Base-by-base conservation (phyloP, 306 rosid genomes). In the Canavalia ensiformis region DNA sequence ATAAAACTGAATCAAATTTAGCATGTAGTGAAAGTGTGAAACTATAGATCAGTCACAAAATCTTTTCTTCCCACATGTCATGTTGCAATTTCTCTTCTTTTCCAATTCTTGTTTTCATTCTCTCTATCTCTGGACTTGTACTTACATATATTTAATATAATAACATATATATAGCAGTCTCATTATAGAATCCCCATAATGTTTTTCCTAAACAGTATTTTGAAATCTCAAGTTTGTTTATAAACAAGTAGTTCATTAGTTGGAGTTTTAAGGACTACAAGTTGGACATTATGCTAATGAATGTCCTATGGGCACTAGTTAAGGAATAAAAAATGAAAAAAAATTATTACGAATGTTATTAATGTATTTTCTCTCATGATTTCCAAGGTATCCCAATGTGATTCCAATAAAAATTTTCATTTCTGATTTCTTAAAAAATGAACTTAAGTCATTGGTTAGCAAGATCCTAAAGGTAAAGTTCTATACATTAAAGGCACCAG, bases 201-300 rank as follows among this genome's bases (percentile, higher is more conserved):
- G 18, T 64, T 37, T 37, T 35, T 50, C 11, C 13, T n/a, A 59
- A 29, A 37, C 42, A 77, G 74, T n/a, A 49, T 47, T 64, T 50
- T 77, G 65, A 37, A 73, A 73, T 25, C 39, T 35, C 68, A 30
- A 5, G 52, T 75, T 59, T 75, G 50, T 30, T 34, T 30, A 44
- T n/a, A 30, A 75, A 59, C 29, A 13, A 59, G 13, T 44, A 45
- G 57, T 41, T 7, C 54, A 72, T 54, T n/a, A 9, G 49, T 70
- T 70, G 44, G 63, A 52, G 37, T 72, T 72, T 39, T 72, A 54
- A 8, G 50, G 46, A n/a, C 50, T 35, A 72, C 25, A 54, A 37
- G 30, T 13, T 45, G 39, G 41, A 73, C 41, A 51, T 9, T 54
- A 41, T 18, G 25, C 25, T 18, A 18, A 18, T 18, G 25, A 18